These are phyloP conservation scores for Silene conica DNA, from an alignment of 148 eudicot genomes.

Conservation along the genomic window DNA sequence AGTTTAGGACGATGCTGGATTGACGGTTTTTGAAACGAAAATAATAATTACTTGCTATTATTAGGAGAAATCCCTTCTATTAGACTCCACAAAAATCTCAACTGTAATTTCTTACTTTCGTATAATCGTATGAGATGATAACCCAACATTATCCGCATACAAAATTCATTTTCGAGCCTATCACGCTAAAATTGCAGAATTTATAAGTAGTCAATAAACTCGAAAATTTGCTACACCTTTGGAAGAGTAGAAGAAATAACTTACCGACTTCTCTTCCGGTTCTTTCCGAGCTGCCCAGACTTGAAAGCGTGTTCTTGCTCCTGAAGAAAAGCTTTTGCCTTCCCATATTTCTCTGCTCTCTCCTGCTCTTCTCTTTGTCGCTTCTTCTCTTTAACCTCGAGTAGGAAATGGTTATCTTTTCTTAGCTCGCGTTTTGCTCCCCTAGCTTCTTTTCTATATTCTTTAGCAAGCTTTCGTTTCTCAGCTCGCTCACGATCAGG, in stretches of 20 bases:
- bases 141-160: no score
- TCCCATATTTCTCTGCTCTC: slow-evolving; percentile 64
- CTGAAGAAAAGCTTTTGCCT: slow-evolving; percentile 77
- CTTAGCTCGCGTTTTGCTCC: slow-evolving; percentile 79
- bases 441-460: slow-evolving; percentile 46
- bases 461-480: slow-evolving; percentile 47
- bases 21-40: no score
- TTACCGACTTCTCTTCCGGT: slow-evolving; percentile 52
- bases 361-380: slow-evolving; percentile 56
- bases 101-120: background rate
- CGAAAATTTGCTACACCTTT: background rate
- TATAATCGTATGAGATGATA: background rate
- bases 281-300: slow-evolving; percentile 93
- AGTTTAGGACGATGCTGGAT: no score
- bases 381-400: slow-evolving; percentile 58
- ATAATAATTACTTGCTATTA: no score
- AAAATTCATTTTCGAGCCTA: background rate
- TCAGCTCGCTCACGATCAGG: slow-evolving; percentile 88
- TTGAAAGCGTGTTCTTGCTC: slow-evolving; percentile 90
- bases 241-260: background rate
- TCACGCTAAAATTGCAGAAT: background rate
- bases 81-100: background rate
- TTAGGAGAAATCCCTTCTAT: no score
- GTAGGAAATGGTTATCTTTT: slow-evolving; percentile 77
- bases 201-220: background rate